Base-by-base conservation (phyloP, 129 eudicot species). In the Rutidosis leptorrhynchoides region DNA sequence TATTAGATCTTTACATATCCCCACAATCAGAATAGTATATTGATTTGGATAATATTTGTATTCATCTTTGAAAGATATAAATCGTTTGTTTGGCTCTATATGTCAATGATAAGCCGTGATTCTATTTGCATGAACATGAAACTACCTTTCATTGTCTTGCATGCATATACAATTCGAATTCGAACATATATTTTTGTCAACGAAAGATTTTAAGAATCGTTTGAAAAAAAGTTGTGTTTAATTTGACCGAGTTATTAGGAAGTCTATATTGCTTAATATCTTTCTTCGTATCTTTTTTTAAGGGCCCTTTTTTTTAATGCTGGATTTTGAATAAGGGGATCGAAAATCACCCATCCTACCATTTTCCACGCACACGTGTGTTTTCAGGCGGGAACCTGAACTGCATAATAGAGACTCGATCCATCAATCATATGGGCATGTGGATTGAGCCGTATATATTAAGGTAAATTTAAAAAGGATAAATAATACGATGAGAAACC, bases 401-500 rank as follows among this genome's bases (percentile, higher is more conserved):
- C n/a, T n/a, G n/a, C n/a, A n/a, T n/a, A n/a, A n/a, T n/a, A n/a
- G n/a, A n/a, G n/a, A n/a, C n/a, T n/a, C n/a, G n/a, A n/a, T n/a
- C n/a, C n/a, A n/a, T n/a, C n/a, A n/a, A n/a, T n/a, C n/a, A n/a
- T n/a, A n/a, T n/a, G n/a, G n/a, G n/a, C n/a, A n/a, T n/a, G n/a
- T n/a, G n/a, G n/a, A n/a, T n/a, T n/a, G n/a, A n/a, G n/a, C n/a
- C n/a, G n/a, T n/a, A n/a, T n/a, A n/a, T 27, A 58, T 59, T 75
- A 58, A 28, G 7, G 35, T 3, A 64, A 21, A 48, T 40, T 71
- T 30, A 57, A 70, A 48, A 26, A 52, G n/a, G 12, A 40, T 40
- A 22, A 64, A 24, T 43, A 74, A 74, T 29, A 42, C 61, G 35
- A 65, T 21, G 58, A 52, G 57, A 65, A 70, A 19, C 33, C 71